Percentiles rank a stretch among this genome's conserved stretches.
Evolutionary conservation across 208 protist genomes (phyloP).

Genomic region (Kentomonas sorsogonicus): DNA sequence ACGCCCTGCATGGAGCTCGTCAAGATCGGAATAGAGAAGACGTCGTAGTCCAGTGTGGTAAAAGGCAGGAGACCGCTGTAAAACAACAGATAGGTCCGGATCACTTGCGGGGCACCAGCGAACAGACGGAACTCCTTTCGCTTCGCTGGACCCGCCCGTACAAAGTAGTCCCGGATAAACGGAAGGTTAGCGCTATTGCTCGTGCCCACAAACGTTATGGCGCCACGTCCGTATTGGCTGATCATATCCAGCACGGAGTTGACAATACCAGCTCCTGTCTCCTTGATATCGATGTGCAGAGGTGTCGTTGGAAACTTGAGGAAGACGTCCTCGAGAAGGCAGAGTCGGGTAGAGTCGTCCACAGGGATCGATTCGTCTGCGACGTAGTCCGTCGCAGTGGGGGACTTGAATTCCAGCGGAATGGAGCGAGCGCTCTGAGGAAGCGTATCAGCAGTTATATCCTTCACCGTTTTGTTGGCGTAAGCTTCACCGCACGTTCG

Average conservation of each 20-base stretch:
- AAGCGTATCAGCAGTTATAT: constrained; percentile 35
- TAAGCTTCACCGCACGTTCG: constrained; percentile 34
- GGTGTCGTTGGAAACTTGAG: constrained; percentile 45
- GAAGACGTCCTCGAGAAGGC: constrained; percentile 68
- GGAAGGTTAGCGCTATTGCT: constrained; percentile 43
- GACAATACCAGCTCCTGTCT: constrained; percentile 31
- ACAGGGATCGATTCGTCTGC: constrained; percentile 35
- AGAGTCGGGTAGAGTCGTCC: constrained; percentile 53
- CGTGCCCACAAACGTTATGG: constrained; percentile 61
- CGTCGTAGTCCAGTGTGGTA: constrained; percentile 46
- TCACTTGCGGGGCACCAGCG: constrained; percentile 31
- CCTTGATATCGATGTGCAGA: constrained; percentile 79
- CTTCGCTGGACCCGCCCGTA: constrained; percentile 21
- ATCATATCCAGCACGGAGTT: constrained; percentile 56
- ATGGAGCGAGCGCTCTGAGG: constrained; percentile 50
- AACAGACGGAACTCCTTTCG: constrained; percentile 54
- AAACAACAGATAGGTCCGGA: constrained; percentile 46
- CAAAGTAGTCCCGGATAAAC: constrained; percentile 51
- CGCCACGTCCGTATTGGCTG: constrained; percentile 37
- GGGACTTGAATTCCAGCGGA: constrained; percentile 50
- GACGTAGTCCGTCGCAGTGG: constrained; percentile 27
- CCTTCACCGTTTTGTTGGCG: constrained; percentile 24
- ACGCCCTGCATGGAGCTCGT: constrained; percentile 33
- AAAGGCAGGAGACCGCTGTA: constrained; percentile 64
- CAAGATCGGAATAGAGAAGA: constrained; percentile 72